These are phyloP conservation scores for Termitomyces bulborhizus DNA, from an alignment of 768 basidiomycete genomes.

Conservation along the genomic window DNA sequence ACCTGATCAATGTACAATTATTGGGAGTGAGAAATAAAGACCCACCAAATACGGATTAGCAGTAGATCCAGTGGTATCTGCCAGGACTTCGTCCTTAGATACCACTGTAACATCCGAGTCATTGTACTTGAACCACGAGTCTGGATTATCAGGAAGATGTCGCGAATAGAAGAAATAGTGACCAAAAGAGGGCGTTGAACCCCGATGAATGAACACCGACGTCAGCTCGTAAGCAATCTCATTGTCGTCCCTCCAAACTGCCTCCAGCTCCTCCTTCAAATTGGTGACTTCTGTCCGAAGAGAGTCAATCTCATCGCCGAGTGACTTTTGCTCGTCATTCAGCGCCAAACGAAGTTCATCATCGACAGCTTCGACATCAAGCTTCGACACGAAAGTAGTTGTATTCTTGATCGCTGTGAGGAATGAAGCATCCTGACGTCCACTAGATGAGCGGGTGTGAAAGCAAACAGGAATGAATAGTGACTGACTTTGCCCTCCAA, in stretches of 20 bases:
- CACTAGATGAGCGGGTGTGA: not conserved
- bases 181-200: conserved; percentile 79
- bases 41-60: conserved; percentile 88
- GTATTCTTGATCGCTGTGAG: conserved; percentile 49
- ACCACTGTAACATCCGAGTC: conserved; percentile 82
- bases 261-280: conserved; percentile 68
- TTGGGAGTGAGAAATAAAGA: not conserved
- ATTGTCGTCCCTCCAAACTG: conserved; percentile 64
- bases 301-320: conserved; percentile 52
- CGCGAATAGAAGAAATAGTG: conserved; percentile 97
- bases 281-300: conserved; percentile 41
- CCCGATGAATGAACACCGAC: conserved; percentile 93
- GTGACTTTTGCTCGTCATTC: conserved; percentile 42
- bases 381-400: conserved; percentile 47
- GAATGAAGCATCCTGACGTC: conserved; percentile 53
- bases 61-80: conserved; percentile 83
- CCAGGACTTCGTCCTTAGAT: conserved; percentile 75
- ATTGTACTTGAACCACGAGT: conserved; percentile 96
- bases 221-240: conserved; percentile 82
- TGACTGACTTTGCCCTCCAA: conserved; percentile 63
- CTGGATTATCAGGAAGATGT: conserved; percentile 70
- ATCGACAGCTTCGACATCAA: conserved; percentile 51
- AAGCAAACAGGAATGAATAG: not conserved
- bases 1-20: conserved; percentile 4
- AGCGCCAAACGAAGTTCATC: conserved; percentile 49